A percentile compares a stretch with the other conserved stretches of the same genome.
phyloP scores from a whole-genome alignment of 208 protist species.

The Porcisia hertigi region DNA sequence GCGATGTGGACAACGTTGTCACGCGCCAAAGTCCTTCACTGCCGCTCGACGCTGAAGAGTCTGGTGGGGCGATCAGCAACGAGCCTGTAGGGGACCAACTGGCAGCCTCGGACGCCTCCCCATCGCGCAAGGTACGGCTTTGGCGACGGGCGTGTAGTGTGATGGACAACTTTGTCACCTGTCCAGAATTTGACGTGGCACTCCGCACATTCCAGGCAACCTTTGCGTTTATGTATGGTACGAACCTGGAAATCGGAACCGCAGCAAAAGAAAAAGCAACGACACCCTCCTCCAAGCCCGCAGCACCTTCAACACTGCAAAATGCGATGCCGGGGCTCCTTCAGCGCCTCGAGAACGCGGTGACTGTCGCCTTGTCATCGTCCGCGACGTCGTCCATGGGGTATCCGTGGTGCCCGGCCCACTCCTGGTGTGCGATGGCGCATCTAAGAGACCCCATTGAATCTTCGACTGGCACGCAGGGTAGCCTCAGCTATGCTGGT shows the following conservation, averaged over 20 bases:
- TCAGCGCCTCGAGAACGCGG: not conserved
- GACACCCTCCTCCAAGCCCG: not conserved
- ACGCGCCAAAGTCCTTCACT: not conserved
- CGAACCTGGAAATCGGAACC: not conserved
- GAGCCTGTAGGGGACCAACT: not conserved
- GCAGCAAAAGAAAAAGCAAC: not conserved
- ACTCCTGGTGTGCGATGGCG: conserved; percentile 49
- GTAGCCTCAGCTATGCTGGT: not conserved
- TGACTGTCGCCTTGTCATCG: not conserved
- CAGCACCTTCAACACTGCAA: not conserved
- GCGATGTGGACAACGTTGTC: conserved; percentile 40
- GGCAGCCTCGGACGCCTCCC: not conserved
- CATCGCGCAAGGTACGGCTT: conserved; percentile 1
- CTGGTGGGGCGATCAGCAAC: not conserved
- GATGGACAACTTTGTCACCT: conserved; percentile 19
- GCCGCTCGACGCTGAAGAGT: not conserved
- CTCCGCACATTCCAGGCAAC: conserved; percentile 53
- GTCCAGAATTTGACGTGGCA: conserved; percentile 38
- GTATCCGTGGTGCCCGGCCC: conserved; percentile 27
- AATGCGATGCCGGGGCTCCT: not conserved
- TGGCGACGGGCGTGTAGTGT: conserved; percentile 18
- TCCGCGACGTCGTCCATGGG: not conserved
- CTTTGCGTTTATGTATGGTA: conserved; percentile 66
- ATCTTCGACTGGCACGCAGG: not conserved
- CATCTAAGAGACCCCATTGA: not conserved